Conservation (phyloP, 257 asterid species). For the Hygrophila difformis region DNA sequence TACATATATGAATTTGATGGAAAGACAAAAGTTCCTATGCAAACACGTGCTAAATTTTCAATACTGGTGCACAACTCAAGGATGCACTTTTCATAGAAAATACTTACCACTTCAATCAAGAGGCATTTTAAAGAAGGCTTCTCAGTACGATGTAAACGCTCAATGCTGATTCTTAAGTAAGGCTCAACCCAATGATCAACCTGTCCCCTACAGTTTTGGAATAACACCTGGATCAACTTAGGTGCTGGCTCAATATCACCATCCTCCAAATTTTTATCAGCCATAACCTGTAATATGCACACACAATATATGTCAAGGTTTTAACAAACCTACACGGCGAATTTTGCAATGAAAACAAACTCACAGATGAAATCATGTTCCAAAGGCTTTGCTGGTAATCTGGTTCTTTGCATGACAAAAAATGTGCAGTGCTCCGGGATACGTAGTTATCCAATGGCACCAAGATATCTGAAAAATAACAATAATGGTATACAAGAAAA, state of each 20-base stretch:
- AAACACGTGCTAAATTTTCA: no score
- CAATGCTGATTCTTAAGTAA: constrained; percentile 34
- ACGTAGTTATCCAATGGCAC: constrained; percentile 92
- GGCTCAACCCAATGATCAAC: constrained; percentile 80
- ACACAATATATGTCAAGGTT: background rate
- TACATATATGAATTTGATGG: no score
- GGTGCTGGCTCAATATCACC: constrained; percentile 97
- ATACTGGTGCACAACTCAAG: no score
- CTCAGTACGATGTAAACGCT: constrained; percentile 70
- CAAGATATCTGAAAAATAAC: constrained; percentile 64
- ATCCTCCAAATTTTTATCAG: constrained; percentile 84
- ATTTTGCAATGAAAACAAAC: constrained; percentile 20
- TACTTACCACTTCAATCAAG: constrained; percentile 88
- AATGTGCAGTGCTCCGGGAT: constrained; percentile 86
- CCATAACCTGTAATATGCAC: constrained; percentile 59
- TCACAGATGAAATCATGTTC: constrained; percentile 85
- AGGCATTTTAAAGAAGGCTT: constrained; percentile 76
- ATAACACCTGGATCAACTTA: constrained; percentile 87
- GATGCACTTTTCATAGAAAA: no score
- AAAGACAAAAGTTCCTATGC: no score
- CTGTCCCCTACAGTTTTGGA: constrained; percentile 89
- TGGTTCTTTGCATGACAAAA: constrained; percentile 88
- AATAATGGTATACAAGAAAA: no score
- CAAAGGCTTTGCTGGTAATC: constrained; percentile 99
- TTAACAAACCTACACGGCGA: no score